Conservation (phyloP, 306 rosid species). For the Cicer arietinum region DNA sequence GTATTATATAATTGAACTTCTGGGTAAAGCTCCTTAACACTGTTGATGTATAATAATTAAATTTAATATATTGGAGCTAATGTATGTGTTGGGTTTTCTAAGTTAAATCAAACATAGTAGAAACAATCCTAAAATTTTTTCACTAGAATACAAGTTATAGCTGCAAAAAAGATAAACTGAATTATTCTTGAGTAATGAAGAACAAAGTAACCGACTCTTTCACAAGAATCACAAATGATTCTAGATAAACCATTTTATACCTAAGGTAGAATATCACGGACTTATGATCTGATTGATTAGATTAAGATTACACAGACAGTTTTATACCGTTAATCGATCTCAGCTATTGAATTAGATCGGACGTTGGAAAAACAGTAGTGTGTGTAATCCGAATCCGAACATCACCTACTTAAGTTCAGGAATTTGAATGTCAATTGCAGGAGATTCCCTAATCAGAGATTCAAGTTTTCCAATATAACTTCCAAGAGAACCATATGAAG, state of each 20-base stretch:
- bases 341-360: too few species aligned
- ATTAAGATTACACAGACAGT: too few species aligned
- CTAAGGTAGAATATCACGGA: neutral
- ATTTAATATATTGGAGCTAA: too few species aligned
- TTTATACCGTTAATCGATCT: too few species aligned
- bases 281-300: too few species aligned
- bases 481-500: conserved; percentile 43
- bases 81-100: too few species aligned
- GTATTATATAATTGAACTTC: too few species aligned
- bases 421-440: conserved; percentile 51
- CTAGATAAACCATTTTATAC: conserved; percentile 18
- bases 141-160: neutral
- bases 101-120: too few species aligned
- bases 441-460: conserved; percentile 54
- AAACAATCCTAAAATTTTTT: too few species aligned
- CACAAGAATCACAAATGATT: neutral
- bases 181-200: neutral
- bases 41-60: too few species aligned
- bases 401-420: conserved; percentile 41
- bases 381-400: neutral
- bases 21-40: too few species aligned
- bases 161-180: neutral
- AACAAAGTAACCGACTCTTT: neutral
- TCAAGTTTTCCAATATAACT: conserved; percentile 53
- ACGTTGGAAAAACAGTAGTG: too few species aligned